phyloP scores from a whole-genome alignment of 371 early-diverging fungal genomes.

The Dichotomocladium elegans region DNA sequence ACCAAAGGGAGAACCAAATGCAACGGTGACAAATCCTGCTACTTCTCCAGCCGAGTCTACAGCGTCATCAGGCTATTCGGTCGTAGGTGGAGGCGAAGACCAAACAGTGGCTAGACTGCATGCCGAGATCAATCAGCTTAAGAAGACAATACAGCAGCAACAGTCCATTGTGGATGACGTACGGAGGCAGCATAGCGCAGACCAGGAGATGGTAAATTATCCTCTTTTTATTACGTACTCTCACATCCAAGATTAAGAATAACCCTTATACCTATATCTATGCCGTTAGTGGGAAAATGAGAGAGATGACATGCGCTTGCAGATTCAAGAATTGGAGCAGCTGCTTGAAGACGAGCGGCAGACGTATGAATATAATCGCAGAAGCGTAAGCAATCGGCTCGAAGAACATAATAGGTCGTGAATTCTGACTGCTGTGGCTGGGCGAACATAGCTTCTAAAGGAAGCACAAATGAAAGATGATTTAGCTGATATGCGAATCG shows the following conservation, averaged over 20 bases:
- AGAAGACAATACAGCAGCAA: constrained; percentile 7
- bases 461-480: constrained; percentile 46
- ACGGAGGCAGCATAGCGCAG: constrained; percentile 8
- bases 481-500: constrained; percentile 41
- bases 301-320: constrained; percentile 27
- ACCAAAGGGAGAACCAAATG: too few relatives aligned
- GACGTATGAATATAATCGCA: constrained; percentile 29
- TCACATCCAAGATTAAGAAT: not conserved
- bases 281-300: constrained; percentile 19
- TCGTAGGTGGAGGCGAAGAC: too few relatives aligned
- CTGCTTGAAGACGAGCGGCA: constrained; percentile 31
- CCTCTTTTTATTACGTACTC: too few relatives aligned
- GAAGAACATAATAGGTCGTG: not conserved
- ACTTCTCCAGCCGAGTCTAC: too few relatives aligned
- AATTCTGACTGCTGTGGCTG: not conserved
- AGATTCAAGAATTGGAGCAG: constrained; percentile 30
- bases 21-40: too few relatives aligned
- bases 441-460: constrained; percentile 29
- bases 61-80: constrained; percentile 21
- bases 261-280: not conserved
- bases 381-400: constrained; percentile 24
- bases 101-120: too few relatives aligned
- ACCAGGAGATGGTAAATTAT: constrained; percentile 15
- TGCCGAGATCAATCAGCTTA: constrained; percentile 9
- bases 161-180: not conserved